Evolutionary conservation across 768 basidiomycete species (phyloP).

Genomic region (Mycena amicta): DNA sequence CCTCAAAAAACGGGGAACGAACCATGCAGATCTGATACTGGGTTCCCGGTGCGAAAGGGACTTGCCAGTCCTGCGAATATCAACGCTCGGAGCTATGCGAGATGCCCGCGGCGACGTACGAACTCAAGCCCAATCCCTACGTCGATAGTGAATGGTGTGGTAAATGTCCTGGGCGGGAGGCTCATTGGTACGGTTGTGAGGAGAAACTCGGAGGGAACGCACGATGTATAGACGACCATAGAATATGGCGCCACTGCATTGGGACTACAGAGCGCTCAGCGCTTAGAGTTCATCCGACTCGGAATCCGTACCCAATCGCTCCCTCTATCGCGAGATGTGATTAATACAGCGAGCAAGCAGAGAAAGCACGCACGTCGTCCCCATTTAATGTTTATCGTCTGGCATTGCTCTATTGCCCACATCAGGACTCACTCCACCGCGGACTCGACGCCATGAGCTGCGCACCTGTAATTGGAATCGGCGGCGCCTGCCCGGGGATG

Average conservation of each 20-base stretch:
- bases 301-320: constrained; percentile 14
- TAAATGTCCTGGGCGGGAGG: constrained; percentile 34
- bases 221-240: constrained; percentile 54
- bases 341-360: constrained; percentile 25
- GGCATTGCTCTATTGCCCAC: constrained; percentile 36
- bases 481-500: constrained; percentile 27
- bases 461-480: constrained; percentile 37
- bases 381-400: constrained; percentile 40
- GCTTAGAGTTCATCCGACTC: neutral
- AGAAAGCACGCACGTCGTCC: constrained; percentile 33
- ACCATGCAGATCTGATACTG: constrained; percentile 66
- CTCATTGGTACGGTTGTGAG: neutral
- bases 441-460: neutral
- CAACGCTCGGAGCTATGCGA: too few species aligned
- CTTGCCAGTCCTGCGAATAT: constrained; percentile 53
- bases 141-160: constrained; percentile 45
- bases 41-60: constrained; percentile 53
- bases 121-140: constrained; percentile 39
- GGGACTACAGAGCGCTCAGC: too few species aligned
- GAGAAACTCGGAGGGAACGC: constrained; percentile 4
- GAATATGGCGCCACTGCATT: constrained; percentile 52
- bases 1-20: neutral
- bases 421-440: neutral
- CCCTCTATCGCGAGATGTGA: neutral
- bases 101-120: constrained; percentile 32